Base-by-base conservation (phyloP, 1,284 basidiomycete genomes). In the Ganoderma lingzhi region DNA sequence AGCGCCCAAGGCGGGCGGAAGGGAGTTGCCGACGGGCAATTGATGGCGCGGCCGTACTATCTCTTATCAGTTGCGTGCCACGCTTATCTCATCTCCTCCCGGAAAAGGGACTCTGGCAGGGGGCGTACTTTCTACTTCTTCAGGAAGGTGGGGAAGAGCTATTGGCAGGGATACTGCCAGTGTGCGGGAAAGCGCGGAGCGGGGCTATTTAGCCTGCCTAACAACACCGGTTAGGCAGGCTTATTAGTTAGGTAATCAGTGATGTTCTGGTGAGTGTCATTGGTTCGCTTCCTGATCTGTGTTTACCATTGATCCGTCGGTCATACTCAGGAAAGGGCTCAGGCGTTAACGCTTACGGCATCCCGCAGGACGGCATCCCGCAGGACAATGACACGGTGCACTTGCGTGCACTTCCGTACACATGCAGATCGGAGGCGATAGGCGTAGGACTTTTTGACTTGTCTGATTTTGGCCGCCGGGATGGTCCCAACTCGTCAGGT, bases 351-450 rank as follows among this genome's bases (percentile, higher is more conserved):
- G n/a, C 6, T 17, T 48, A 48, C 45, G 45, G 45, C 45, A 48
- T 48, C 45, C 45, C 45, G 45, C n/a, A 23, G 45, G 45, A 48
- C 45, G 45, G 45, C 45, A 48, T 48, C 45, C 45, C 45, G 45
- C n/a, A 23, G 45, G 45, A 48, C 45, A 48, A 23, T 23, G 45
- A 23, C 45, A 48, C 19, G 45, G 45, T 10, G n/a, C n/a, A 19
- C 45, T 48, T 48, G n/a, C 23, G 45, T 10, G n/a, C n/a, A 19
- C 45, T 48, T 48, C 45, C 23, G 6, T 23, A 48, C 8, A n/a
- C 45, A 48, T 48, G n/a, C n/a, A 48, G 45, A 48, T 48, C 5
- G 0, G 45, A 48, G 45, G 45, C 1, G 45, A 48, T 48, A 48
- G 19, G 45, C 8, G 45, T 45, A 9, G n/a, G 8, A 48, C n/a